Evolutionary conservation across 139 green algal genomes (phyloP).

Genomic region (Chlorella sp.): DNA sequence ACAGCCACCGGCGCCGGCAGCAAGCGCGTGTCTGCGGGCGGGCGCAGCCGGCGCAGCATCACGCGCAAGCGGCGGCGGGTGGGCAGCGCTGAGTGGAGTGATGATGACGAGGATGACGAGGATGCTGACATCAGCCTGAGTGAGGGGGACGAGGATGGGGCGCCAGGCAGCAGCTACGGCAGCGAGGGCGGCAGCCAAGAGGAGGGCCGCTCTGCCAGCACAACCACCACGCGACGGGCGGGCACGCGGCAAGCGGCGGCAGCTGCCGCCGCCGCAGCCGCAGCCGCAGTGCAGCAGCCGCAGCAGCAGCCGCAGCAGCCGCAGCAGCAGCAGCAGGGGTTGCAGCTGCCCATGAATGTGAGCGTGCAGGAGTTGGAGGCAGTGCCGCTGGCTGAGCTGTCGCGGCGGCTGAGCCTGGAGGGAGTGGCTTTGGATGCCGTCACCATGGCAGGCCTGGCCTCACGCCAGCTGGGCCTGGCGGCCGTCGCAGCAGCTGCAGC

Average conservation of each 20-base stretch:
- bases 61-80: constrained; percentile 7
- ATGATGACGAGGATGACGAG: background rate
- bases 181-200: background rate
- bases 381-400: background rate
- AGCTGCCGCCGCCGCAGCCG: background rate
- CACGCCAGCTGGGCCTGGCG: background rate
- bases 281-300: background rate
- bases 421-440: background rate
- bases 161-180: background rate
- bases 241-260: background rate
- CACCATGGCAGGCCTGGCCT: constrained; percentile 2
- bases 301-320: background rate
- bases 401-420: background rate
- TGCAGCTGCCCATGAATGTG: background rate
- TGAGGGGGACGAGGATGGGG: background rate
- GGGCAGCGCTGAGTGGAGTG: background rate
- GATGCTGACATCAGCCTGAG: background rate
- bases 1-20: background rate
- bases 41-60: background rate
- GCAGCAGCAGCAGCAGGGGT: background rate
- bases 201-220: background rate
- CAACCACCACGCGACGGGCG: background rate
- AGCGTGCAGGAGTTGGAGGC: background rate
- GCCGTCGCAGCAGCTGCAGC: background rate
- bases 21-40: background rate